phyloP scores from a whole-genome alignment of 768 basidiomycete genomes.

The Lentinula sp. region DNA sequence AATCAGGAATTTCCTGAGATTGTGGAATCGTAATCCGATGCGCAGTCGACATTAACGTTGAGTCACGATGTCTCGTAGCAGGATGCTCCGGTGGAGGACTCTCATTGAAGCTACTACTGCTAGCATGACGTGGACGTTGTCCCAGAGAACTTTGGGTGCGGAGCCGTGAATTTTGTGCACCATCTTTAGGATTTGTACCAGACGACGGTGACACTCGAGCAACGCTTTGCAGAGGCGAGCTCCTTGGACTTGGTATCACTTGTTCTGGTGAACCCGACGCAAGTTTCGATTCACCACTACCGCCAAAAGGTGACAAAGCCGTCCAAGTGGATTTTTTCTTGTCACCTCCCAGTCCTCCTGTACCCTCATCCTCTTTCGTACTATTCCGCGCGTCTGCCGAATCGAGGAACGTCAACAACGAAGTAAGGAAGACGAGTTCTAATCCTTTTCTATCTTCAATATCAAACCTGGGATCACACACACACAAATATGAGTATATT shows the following conservation, averaged over 20 bases:
- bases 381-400: constrained; percentile 40
- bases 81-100: neutral
- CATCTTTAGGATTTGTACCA: neutral
- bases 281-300: no score
- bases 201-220: neutral
- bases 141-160: neutral
- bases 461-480: constrained; percentile 52
- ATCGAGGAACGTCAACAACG: constrained; percentile 75
- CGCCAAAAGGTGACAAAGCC: neutral
- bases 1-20: neutral
- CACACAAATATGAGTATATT: neutral
- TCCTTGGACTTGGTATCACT: neutral
- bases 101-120: no score
- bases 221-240: neutral
- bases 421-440: constrained; percentile 73
- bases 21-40: no score
- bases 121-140: neutral
- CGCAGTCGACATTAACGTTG: neutral
- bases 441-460: constrained; percentile 81
- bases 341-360: neutral
- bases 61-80: neutral
- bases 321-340: neutral
- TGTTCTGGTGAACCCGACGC: neutral
- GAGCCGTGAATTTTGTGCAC: neutral
- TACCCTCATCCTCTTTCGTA: constrained; percentile 20